Percentiles rank a stretch among this genome's conserved stretches.
phyloP scores from a whole-genome alignment of 805 yeast genomes.

The Yamadazyma nakazawae region DNA sequence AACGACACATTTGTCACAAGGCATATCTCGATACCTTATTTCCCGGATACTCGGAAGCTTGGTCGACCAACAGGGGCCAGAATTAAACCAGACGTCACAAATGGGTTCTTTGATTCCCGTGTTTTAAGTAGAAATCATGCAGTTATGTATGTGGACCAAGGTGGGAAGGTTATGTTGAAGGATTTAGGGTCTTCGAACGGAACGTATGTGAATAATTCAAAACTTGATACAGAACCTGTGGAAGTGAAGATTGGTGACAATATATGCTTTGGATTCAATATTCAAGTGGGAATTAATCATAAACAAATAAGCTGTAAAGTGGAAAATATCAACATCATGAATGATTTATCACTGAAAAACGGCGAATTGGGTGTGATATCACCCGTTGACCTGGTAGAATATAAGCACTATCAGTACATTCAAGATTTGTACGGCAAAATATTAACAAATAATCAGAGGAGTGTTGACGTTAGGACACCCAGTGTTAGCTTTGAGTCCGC shows the following conservation, averaged over 20 bases:
- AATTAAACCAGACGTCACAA: conserved; percentile 58
- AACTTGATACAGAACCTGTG: conserved; percentile 58
- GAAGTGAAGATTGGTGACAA: conserved; percentile 76
- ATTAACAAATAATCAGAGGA: not conserved
- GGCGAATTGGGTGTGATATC: conserved; percentile 4
- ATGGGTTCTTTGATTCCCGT: conserved; percentile 92
- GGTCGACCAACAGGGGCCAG: conserved; percentile 85
- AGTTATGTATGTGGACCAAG: conserved; percentile 68
- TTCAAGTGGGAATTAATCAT: conserved; percentile 65
- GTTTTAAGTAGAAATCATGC: conserved; percentile 95
- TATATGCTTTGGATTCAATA: conserved; percentile 93
- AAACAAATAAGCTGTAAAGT: conserved; percentile 83
- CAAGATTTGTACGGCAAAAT: conserved; percentile 25
- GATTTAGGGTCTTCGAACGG: conserved; percentile 95
- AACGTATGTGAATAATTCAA: conserved; percentile 78
- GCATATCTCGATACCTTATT: conserved; percentile 71
- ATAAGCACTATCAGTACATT: conserved; percentile 33
- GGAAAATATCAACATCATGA: conserved; percentile 64
- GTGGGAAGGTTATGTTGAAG: conserved; percentile 67
- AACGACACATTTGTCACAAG: conserved; percentile 83
- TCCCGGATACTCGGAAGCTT: conserved; percentile 78
- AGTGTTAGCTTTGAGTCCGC: conserved; percentile 29
- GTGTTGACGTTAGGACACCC: not conserved
- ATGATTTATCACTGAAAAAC: conserved; percentile 16
- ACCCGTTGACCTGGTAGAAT: conserved; percentile 24